Evolutionary conservation across 352 stramenopile species (phyloP).

Genomic region (Pythium dissotocum): DNA sequence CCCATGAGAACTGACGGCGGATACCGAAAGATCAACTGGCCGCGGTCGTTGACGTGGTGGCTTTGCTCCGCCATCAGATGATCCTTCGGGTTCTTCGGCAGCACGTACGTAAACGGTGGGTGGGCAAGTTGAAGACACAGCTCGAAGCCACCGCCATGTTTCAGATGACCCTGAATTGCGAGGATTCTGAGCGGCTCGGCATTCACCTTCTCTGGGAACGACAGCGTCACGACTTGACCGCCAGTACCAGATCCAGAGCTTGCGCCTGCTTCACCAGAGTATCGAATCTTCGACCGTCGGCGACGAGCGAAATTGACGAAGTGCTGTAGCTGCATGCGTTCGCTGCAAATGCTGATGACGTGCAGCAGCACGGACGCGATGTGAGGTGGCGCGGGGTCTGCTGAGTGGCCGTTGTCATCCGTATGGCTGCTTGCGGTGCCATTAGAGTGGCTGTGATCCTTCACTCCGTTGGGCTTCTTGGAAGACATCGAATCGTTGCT

Average conservation of each 20-base stretch:
- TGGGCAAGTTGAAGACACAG: slow-evolving; percentile 68
- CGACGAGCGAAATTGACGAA: slow-evolving; percentile 87
- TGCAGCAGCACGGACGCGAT: slow-evolving; percentile 79
- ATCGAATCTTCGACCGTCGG: slow-evolving; percentile 80
- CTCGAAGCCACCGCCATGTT: slow-evolving; percentile 76
- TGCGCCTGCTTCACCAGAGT: slow-evolving; percentile 76
- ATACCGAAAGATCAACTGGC: slow-evolving; percentile 84
- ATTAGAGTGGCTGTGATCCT: slow-evolving; percentile 15
- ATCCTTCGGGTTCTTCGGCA: slow-evolving; percentile 54
- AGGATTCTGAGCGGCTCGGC: slow-evolving; percentile 77
- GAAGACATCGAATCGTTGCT: slow-evolving; percentile 25
- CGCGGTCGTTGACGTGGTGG: slow-evolving; percentile 73
- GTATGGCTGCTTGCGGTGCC: slow-evolving; percentile 24
- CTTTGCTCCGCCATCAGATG: slow-evolving; percentile 61
- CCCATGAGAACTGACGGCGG: slow-evolving; percentile 61
- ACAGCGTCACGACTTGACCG: slow-evolving; percentile 85
- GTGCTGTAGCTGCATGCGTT: slow-evolving; percentile 85
- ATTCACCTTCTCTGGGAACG: slow-evolving; percentile 85
- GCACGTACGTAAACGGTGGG: slow-evolving; percentile 71
- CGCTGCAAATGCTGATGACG: slow-evolving; percentile 82
- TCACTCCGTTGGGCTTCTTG: slow-evolving; percentile 34
- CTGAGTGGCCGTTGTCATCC: slow-evolving; percentile 19
- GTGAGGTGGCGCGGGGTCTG: slow-evolving; percentile 42
- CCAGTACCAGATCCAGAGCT: slow-evolving; percentile 52
- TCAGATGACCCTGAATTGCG: slow-evolving; percentile 80